Percentiles rank a stretch among this genome's conserved stretches.
Evolutionary conservation across 2,329 filamentous ascomycete species (phyloP).

Genomic region (Nannizziopsis barbatae): DNA sequence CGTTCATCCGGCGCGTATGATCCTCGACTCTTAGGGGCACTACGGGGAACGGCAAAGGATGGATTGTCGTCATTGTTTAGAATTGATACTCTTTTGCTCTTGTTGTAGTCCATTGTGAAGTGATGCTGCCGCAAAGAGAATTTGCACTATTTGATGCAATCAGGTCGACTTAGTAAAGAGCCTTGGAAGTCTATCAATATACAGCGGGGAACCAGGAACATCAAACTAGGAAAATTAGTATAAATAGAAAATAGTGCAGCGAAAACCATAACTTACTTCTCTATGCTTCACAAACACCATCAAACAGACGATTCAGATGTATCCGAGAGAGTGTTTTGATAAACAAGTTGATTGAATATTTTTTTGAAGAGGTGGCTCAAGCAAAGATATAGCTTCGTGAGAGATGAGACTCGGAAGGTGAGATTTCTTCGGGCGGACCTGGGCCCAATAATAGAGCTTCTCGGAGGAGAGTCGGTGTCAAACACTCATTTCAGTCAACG

Average conservation of each 20-base stretch:
- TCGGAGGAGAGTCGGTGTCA: not conserved
- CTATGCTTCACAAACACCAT: too few species aligned
- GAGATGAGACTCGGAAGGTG: not conserved
- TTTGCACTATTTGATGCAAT: not conserved
- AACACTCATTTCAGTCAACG: not conserved
- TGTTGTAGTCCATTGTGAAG: conserved; percentile 13
- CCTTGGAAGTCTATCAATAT: too few species aligned
- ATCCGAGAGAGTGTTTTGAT: not conserved
- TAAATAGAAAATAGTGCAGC: too few species aligned
- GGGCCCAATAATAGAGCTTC: not conserved
- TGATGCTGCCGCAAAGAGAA: not conserved
- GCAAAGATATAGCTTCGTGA: not conserved
- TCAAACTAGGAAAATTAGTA: too few species aligned
- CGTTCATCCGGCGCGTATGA: not conserved
- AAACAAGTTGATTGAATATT: not conserved
- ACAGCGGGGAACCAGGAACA: too few species aligned
- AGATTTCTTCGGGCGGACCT: not conserved
- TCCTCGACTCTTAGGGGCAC: not conserved
- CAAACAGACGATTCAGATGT: not conserved
- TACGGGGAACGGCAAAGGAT: conserved; percentile 34
- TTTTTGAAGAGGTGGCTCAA: conserved; percentile 1
- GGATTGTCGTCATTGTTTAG: conserved; percentile 40
- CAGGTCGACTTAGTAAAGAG: too few species aligned
- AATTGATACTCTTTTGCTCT: conserved; percentile 35
- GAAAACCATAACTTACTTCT: too few species aligned